phyloP scores from a whole-genome alignment of 768 basidiomycete species.

The Psilocybe sp. region DNA sequence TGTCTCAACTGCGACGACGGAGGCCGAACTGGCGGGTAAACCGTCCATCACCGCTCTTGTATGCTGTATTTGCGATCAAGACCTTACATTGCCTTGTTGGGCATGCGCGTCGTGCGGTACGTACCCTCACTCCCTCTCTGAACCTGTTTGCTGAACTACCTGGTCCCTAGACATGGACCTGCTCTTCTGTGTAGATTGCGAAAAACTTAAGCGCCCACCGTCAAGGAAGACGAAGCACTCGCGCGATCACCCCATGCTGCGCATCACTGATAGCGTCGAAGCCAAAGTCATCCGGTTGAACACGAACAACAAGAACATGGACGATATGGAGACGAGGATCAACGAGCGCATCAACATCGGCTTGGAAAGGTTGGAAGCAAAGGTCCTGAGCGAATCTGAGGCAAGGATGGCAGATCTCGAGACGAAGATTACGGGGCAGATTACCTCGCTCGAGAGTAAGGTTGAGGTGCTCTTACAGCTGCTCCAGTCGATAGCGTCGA shows the following conservation, averaged over 20 bases:
- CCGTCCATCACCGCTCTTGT: neutral
- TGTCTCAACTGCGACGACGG: too few relatives aligned
- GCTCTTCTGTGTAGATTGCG: neutral
- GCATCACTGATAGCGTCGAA: neutral
- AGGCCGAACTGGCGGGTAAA: neutral
- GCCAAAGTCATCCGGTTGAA: neutral
- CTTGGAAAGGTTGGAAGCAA: too few relatives aligned
- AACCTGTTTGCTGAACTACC: neutral
- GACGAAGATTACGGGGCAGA: too few relatives aligned
- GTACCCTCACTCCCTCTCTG: neutral
- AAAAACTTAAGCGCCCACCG: neutral
- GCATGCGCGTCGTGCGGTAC: neutral
- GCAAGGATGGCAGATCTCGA: too few relatives aligned
- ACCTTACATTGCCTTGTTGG: neutral
- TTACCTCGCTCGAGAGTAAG: too few relatives aligned
- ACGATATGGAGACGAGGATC: neutral
- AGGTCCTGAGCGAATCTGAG: too few relatives aligned
- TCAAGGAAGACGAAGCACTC: neutral
- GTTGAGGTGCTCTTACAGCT: too few relatives aligned
- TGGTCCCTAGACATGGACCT: neutral
- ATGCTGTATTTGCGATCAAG: neutral
- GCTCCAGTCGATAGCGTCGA: too few relatives aligned
- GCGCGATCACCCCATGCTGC: neutral
- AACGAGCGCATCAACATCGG: neutral
- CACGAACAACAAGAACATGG: neutral